Evolutionary conservation across 2,329 filamentous ascomycete genomes (phyloP).

Genomic region (Eutypa lata): DNA sequence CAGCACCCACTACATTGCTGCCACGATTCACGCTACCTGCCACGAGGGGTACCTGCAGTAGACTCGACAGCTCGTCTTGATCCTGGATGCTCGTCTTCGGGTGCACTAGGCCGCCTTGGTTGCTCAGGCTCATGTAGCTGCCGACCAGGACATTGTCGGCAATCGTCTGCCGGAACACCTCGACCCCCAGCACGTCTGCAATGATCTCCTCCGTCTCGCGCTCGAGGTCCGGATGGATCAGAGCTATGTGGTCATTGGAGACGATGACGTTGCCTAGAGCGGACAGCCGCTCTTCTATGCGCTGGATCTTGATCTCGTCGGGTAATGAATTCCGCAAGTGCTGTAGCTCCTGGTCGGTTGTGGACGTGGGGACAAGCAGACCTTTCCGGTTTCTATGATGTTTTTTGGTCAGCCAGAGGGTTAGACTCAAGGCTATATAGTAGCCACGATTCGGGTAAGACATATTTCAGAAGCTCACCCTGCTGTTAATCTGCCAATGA

Average conservation of each 20-base stretch:
- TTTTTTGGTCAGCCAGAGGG: too few relatives aligned
- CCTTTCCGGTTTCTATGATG: constrained; percentile 99
- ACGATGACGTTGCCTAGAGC: constrained; percentile 97
- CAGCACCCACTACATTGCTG: constrained; percentile 89
- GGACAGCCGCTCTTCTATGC: constrained; percentile 94
- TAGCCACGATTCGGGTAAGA: too few relatives aligned
- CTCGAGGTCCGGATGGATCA: constrained; percentile 94
- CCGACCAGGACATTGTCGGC: constrained; percentile 96
- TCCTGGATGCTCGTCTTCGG: constrained; percentile 96
- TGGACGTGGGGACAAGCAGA: constrained; percentile 91
- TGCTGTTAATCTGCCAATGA: constrained; percentile 91
- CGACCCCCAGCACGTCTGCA: constrained; percentile 85
- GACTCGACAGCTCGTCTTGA: constrained; percentile 90
- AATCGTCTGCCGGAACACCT: constrained; percentile 91
- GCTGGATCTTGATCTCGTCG: constrained; percentile 87
- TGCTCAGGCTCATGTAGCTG: constrained; percentile 93
- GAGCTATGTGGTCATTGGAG: constrained; percentile 92
- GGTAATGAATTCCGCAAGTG: constrained; percentile 94
- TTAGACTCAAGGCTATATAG: too few relatives aligned
- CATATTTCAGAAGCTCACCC: too few relatives aligned
- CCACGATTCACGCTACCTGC: constrained; percentile 93
- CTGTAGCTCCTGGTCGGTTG: constrained; percentile 96
- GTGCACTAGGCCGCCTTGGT: constrained; percentile 94
- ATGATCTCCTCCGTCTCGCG: constrained; percentile 98
- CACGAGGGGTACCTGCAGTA: constrained; percentile 93